Evolutionary conservation across 306 rosid genomes (phyloP).

Genomic region (Urtica urens): DNA sequence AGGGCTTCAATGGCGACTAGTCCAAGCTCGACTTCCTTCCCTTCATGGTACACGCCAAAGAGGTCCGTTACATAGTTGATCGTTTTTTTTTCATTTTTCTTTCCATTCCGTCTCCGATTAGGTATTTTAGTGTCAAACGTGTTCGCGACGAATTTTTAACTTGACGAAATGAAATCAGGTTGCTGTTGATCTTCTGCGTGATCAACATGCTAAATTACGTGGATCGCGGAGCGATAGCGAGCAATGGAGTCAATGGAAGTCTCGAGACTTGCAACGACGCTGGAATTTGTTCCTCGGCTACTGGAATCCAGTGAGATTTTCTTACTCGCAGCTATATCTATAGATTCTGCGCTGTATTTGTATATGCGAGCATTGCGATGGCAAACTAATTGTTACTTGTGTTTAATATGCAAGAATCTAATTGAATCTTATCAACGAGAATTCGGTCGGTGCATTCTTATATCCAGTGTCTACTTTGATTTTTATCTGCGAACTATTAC

Average conservation of each 20-base stretch:
- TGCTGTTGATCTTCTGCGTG: conserved; percentile 51
- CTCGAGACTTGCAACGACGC: conserved; percentile 44
- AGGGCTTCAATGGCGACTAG: conserved; percentile 5
- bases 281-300: conserved; percentile 63
- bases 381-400: no score
- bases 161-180: conserved; percentile 24
- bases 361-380: no score
- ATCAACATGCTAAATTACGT: conserved; percentile 64
- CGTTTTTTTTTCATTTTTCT: neutral
- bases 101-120: neutral
- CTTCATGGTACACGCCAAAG: conserved; percentile 33
- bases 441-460: no score
- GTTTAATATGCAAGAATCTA: no score
- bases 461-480: no score
- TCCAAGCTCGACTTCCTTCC: conserved; percentile 6
- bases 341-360: no score
- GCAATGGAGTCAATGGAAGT: conserved; percentile 85
- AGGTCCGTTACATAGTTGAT: conserved; percentile 9
- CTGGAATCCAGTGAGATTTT: conserved; percentile 81
- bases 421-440: no score
- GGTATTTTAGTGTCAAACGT: neutral
- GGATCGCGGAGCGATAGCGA: conserved; percentile 85
- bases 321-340: no score
- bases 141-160: neutral
- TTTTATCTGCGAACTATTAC: no score